Conservation (phyloP, 1,284 basidiomycete genomes). For the Hymenochaete sp. region DNA sequence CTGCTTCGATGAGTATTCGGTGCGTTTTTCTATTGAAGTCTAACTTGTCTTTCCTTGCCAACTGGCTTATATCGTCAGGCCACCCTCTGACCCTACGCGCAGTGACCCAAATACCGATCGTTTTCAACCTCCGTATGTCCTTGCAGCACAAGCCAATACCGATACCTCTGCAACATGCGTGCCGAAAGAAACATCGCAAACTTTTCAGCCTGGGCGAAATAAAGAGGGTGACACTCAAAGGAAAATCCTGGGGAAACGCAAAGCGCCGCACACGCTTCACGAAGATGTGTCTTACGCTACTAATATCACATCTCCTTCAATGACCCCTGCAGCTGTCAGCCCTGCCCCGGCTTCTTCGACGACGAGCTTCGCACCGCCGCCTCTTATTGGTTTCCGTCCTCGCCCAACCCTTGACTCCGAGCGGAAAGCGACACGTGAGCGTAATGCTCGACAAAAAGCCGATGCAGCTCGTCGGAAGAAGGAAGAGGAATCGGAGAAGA, state of each 20-base stretch:
- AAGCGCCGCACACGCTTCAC: not conserved
- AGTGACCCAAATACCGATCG: not conserved
- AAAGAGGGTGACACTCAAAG: not conserved
- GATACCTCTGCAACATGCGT: not conserved
- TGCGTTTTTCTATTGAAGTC: too few species aligned
- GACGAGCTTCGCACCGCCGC: too few species aligned
- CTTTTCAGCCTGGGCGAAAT: not conserved
- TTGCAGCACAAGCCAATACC: not conserved
- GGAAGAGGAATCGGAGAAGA: slow-evolving; percentile 13
- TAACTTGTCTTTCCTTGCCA: too few species aligned
- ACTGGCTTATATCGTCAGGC: too few species aligned
- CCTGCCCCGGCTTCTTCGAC: not conserved
- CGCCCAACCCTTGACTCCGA: slow-evolving; percentile 3
- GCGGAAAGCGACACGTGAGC: slow-evolving; percentile 3
- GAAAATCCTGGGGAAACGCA: slow-evolving; percentile 8
- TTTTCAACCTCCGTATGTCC: not conserved
- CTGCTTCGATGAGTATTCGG: too few species aligned
- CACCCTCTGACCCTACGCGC: too few species aligned
- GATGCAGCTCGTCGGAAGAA: slow-evolving; percentile 8
- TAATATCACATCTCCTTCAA: slow-evolving; percentile 15
- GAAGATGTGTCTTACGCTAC: slow-evolving; percentile 1
- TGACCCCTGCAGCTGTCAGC: slow-evolving; percentile 1
- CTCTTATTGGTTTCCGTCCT: not conserved
- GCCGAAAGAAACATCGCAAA: not conserved
- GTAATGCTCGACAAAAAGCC: slow-evolving; percentile 8